phyloP scores from a whole-genome alignment of 2,329 filamentous ascomycete genomes.

The Pestalotiopsis fici region DNA sequence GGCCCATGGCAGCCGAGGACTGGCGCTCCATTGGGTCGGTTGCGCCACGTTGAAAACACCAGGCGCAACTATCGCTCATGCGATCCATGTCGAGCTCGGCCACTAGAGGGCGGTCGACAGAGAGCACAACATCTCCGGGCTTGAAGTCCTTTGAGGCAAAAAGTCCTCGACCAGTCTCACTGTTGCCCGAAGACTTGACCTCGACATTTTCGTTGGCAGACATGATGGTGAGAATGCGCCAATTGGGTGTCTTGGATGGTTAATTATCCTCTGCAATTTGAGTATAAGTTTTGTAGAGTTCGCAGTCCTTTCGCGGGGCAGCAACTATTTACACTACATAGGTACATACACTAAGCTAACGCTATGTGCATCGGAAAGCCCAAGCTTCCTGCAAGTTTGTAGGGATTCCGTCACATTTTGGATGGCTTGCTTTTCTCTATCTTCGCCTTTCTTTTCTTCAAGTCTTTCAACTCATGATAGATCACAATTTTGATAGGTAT shows the following conservation, averaged over 20 bases:
- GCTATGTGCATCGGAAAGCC: conserved; percentile 1
- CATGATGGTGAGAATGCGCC: neutral
- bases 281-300: neutral
- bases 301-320: neutral
- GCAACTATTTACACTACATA: neutral
- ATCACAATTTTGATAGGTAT: too few species aligned
- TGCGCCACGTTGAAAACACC: conserved; percentile 26
- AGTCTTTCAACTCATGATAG: too few species aligned
- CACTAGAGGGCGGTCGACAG: conserved; percentile 24
- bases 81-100: conserved; percentile 22
- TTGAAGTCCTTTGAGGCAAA: conserved; percentile 23
- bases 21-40: conserved; percentile 18
- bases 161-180: conserved; percentile 24
- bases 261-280: neutral
- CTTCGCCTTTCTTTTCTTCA: neutral
- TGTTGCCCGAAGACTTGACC: conserved; percentile 19
- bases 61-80: conserved; percentile 26
- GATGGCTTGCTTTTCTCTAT: neutral
- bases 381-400: neutral
- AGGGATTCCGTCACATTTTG: neutral
- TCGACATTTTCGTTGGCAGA: conserved; percentile 16
- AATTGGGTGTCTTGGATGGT: neutral
- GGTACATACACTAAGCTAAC: too few species aligned
- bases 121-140: conserved; percentile 22
- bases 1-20: conserved; percentile 22